Percentiles rank a stretch among this genome's conserved stretches.
Conservation (phyloP, 2,329 filamentous ascomycete genomes). For the Eutypella sp. region DNA sequence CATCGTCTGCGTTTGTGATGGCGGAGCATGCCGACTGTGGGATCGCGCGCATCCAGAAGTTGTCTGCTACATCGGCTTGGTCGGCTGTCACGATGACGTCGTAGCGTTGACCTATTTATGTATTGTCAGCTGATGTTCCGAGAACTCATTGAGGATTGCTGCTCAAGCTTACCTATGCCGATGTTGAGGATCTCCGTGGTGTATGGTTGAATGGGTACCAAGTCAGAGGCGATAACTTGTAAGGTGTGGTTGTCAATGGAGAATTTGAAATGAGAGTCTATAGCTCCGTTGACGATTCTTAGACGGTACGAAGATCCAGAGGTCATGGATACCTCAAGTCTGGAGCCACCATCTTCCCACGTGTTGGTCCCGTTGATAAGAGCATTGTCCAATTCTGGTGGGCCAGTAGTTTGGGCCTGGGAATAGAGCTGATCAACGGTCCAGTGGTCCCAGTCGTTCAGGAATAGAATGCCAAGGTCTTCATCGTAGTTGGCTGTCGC, state of each 20-base stretch:
- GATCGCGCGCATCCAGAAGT: slow-evolving; percentile 46
- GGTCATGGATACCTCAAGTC: slow-evolving; percentile 33
- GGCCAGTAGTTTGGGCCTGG: slow-evolving; percentile 21
- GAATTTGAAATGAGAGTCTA: slow-evolving; percentile 43
- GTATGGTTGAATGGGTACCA: slow-evolving; percentile 55
- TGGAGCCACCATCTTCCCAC: slow-evolving; percentile 29
- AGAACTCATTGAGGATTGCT: not conserved
- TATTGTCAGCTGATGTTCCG: slow-evolving; percentile 3
- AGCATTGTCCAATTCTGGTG: slow-evolving; percentile 38
- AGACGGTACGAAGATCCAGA: slow-evolving; percentile 41
- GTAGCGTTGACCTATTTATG: slow-evolving; percentile 33
- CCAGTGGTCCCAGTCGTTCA: slow-evolving; percentile 54
- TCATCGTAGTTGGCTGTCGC: slow-evolving; percentile 55
- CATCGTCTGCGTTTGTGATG: slow-evolving; percentile 36
- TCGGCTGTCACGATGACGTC: slow-evolving; percentile 42
- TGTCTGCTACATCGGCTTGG: slow-evolving; percentile 23
- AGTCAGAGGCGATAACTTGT: slow-evolving; percentile 52
- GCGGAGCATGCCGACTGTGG: slow-evolving; percentile 36
- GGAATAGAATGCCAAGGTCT: slow-evolving; percentile 54
- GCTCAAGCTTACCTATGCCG: slow-evolving; percentile 17
- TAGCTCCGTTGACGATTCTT: slow-evolving; percentile 42
- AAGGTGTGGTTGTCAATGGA: slow-evolving; percentile 52
- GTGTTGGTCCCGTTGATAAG: slow-evolving; percentile 31
- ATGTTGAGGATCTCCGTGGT: slow-evolving; percentile 37
- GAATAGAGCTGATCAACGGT: slow-evolving; percentile 34